Conservation (phyloP, 768 basidiomycete genomes). For the Trametes cingulata region DNA sequence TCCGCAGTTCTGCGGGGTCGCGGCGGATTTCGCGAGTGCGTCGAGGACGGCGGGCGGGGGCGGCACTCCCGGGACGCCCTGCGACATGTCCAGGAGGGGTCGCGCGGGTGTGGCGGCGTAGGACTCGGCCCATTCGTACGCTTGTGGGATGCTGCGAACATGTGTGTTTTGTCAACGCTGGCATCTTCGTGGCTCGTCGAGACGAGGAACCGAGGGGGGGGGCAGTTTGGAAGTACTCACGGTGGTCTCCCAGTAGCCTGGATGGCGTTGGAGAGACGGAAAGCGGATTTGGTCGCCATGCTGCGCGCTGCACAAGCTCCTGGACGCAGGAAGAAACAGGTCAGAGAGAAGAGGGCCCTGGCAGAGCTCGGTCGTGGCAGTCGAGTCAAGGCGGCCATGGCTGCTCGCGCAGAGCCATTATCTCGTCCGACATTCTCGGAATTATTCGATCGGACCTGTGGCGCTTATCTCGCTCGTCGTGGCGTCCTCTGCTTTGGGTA, state of each 20-base stretch:
- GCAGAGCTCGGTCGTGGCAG: neutral
- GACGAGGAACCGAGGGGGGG: no score
- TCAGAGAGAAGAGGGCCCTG: neutral
- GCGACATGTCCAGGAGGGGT: conserved; percentile 71
- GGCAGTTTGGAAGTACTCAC: neutral
- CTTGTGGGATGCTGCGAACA: conserved; percentile 51
- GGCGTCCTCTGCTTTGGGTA: no score
- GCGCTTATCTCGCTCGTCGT: no score
- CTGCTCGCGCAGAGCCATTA: neutral
- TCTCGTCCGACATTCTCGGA: neutral
- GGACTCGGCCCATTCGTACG: conserved; percentile 54
- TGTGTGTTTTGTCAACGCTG: neutral
- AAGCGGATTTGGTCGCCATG: neutral
- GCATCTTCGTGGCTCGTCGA: neutral
- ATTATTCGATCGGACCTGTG: neutral
- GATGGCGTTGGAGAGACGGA: neutral
- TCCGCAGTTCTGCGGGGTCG: conserved; percentile 46
- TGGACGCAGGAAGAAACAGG: neutral
- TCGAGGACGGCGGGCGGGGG: conserved; percentile 51
- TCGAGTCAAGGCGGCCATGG: neutral
- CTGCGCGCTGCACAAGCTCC: neutral
- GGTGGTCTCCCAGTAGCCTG: conserved; percentile 2
- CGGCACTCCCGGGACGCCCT: conserved; percentile 70
- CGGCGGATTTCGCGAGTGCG: conserved; percentile 46
- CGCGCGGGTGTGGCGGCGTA: conserved; percentile 44